phyloP scores from a whole-genome alignment of 2,329 filamentous ascomycete genomes.

The Calonectria honghensis region DNA sequence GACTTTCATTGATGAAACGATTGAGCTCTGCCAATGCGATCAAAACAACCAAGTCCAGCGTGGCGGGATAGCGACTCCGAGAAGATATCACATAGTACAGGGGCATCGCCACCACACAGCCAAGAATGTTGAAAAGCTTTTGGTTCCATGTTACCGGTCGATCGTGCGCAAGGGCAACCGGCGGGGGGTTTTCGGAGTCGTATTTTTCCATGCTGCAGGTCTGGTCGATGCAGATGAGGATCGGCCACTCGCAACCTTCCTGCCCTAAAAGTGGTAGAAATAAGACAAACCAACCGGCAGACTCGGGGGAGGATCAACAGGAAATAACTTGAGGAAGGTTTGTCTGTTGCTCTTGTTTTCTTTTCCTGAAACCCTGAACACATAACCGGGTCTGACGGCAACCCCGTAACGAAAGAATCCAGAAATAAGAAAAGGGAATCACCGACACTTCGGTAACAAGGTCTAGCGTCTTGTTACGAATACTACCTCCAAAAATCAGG shows the following conservation, averaged over 20 bases:
- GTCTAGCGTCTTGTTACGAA: neutral
- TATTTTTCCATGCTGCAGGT: constrained; percentile 15
- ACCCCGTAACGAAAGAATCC: neutral
- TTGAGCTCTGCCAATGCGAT: constrained; percentile 21
- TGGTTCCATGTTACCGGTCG: constrained; percentile 13
- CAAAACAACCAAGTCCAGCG: constrained; percentile 5
- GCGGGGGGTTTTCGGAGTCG: neutral
- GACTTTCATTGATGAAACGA: constrained; percentile 21
- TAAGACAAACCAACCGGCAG: too few relatives aligned
- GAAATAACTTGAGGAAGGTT: neutral
- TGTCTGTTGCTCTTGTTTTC: neutral
- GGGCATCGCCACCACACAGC: constrained; percentile 8
- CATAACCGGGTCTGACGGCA: neutral
- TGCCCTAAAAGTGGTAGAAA: too few relatives aligned
- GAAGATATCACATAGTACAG: constrained; percentile 6
- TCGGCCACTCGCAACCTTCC: neutral
- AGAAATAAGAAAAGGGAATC: neutral
- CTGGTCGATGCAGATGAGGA: neutral
- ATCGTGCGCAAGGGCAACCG: constrained; percentile 4
- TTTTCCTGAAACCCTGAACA: neutral
- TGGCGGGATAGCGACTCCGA: neutral
- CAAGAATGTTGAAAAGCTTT: constrained; percentile 26
- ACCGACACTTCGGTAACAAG: neutral
- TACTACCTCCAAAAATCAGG: neutral
- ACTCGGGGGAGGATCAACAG: neutral